phyloP scores from a whole-genome alignment of 805 yeast species.

The Blastobotrys muscicola region DNA sequence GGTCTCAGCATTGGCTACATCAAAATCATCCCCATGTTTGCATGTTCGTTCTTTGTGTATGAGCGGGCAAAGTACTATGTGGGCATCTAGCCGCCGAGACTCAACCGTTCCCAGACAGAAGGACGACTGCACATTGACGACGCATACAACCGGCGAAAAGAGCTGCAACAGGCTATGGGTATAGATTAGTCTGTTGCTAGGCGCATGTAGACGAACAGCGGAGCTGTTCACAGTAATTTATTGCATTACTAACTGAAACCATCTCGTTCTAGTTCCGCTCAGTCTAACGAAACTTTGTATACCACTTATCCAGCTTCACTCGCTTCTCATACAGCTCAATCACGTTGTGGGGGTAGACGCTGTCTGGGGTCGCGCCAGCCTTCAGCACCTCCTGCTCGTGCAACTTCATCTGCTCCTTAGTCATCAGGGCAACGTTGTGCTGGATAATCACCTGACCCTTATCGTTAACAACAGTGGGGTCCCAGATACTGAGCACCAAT shows the following conservation, averaged over 20 bases:
- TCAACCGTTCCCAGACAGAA: no score
- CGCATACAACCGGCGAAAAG: no score
- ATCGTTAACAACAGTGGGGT: slow-evolving; percentile 49
- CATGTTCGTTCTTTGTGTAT: slow-evolving; percentile 90
- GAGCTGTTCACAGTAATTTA: no score
- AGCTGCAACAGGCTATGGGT: no score
- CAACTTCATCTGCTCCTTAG: slow-evolving; percentile 70
- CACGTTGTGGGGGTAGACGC: slow-evolving; percentile 55
- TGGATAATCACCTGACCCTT: slow-evolving; percentile 32
- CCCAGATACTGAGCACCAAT: slow-evolving; percentile 79
- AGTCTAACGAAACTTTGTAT: slow-evolving; percentile 41
- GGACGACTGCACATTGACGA: no score
- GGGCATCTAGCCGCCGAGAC: slow-evolving; percentile 38
- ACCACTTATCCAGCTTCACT: slow-evolving; percentile 66
- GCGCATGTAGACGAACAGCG: no score
- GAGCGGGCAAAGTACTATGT: slow-evolving; percentile 70
- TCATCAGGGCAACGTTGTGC: slow-evolving; percentile 69
- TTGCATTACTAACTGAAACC: no score
- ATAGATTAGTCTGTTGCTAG: no score
- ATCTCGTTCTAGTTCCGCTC: background rate
- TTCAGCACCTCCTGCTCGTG: slow-evolving; percentile 72
- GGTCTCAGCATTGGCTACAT: slow-evolving; percentile 93
- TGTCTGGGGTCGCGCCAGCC: slow-evolving; percentile 50
- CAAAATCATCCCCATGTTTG: slow-evolving; percentile 94
- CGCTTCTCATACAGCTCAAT: slow-evolving; percentile 51